phyloP scores from a whole-genome alignment of 2,329 filamentous ascomycete genomes.

The Cordyceps militaris region DNA sequence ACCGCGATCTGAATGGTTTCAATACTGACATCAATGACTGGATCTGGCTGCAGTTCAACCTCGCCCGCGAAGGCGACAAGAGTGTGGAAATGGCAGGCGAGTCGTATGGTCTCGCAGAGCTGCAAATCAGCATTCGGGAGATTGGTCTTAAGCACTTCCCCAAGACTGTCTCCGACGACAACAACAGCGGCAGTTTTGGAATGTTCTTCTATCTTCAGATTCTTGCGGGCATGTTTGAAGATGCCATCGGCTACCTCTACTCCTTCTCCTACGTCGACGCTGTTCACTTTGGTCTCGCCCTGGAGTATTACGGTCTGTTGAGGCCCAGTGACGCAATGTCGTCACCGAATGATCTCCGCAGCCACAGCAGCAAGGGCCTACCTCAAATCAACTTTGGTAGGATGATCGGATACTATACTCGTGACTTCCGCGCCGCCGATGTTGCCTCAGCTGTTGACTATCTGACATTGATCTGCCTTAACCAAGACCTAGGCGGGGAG shows the following conservation, averaged over 20 bases:
- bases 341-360: conserved; percentile 63
- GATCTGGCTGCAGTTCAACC: conserved; percentile 66
- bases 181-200: conserved; percentile 69
- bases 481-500: conserved; percentile 70
- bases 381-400: conserved; percentile 91
- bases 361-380: conserved; percentile 58
- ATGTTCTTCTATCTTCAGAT: conserved; percentile 93
- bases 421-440: conserved; percentile 87
- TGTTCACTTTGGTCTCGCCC: conserved; percentile 85
- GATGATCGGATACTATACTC: conserved; percentile 90
- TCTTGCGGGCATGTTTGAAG: conserved; percentile 86
- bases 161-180: conserved; percentile 69
- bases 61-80: conserved; percentile 58
- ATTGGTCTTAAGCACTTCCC: conserved; percentile 89
- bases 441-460: conserved; percentile 91
- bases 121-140: conserved; percentile 75
- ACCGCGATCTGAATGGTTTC: conserved; percentile 56
- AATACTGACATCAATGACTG: conserved; percentile 62
- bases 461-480: conserved; percentile 83
- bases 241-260: conserved; percentile 86
- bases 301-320: conserved; percentile 83
- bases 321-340: conserved; percentile 76
- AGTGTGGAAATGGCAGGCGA: conserved; percentile 59
- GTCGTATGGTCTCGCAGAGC: conserved; percentile 56
- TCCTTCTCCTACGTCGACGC: conserved; percentile 87